These are phyloP conservation scores for Amphirosellinia nigrospora DNA, from an alignment of 495 filamentous ascomycete species.

Conservation along the genomic window DNA sequence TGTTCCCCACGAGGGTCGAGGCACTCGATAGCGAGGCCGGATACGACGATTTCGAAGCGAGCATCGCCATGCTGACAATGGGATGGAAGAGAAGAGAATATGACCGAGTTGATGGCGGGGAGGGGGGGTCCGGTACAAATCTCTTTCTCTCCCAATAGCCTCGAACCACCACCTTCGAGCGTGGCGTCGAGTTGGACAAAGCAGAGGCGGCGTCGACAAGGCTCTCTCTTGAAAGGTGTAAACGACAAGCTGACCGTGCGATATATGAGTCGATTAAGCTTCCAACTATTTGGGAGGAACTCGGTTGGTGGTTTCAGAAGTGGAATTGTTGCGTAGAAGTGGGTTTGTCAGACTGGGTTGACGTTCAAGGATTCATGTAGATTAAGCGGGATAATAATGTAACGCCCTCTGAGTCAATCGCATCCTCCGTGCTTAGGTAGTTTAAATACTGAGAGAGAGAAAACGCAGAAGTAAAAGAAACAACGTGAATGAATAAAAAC, in stretches of 20 bases:
- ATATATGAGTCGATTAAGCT: conserved; percentile 11
- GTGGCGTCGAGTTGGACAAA: conserved; percentile 24
- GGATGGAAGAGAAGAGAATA: conserved; percentile 23
- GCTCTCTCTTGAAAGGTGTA: conserved; percentile 20
- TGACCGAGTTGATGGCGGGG: conserved; percentile 33
- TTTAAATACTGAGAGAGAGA: neutral
- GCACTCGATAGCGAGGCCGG: conserved; percentile 64
- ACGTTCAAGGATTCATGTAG: conserved; percentile 2
- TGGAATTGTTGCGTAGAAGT: conserved; percentile 20
- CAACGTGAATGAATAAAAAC: conserved; percentile 2
- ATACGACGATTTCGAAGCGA: conserved; percentile 85
- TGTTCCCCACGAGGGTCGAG: conserved; percentile 59
- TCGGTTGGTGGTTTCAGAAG: conserved; percentile 25
- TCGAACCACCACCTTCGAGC: conserved; percentile 18
- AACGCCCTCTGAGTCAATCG: neutral
- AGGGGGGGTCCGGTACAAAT: conserved; percentile 23
- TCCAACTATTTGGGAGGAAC: neutral
- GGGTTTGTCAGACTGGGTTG: neutral
- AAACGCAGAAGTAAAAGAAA: neutral
- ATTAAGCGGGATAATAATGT: conserved; percentile 1
- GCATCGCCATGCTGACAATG: conserved; percentile 69
- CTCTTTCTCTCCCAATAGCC: conserved; percentile 4
- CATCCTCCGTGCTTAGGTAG: neutral
- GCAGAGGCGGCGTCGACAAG: conserved; percentile 28
- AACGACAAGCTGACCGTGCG: conserved; percentile 11